Percentiles rank a stretch among this genome's conserved stretches.
Evolutionary conservation across 2,329 filamentous ascomycete genomes (phyloP).

Genomic region (Monosporascus sp.): DNA sequence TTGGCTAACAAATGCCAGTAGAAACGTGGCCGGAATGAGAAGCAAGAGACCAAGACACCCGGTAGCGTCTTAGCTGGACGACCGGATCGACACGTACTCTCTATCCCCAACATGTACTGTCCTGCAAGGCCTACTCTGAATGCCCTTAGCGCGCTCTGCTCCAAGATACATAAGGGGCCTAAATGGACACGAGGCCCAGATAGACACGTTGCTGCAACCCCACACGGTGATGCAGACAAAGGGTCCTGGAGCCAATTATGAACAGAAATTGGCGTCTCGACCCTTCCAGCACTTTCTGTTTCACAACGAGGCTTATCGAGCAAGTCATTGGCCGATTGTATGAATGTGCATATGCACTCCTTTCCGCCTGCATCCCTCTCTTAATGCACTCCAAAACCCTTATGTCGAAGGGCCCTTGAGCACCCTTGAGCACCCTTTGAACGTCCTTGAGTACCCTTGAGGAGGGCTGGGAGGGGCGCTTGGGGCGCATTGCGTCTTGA

Average conservation of each 20-base stretch:
- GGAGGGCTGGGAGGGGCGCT: background rate
- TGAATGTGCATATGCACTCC: slow-evolving; percentile 30
- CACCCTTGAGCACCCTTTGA: background rate
- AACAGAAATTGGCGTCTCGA: slow-evolving; percentile 16
- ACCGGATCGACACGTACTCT: slow-evolving; percentile 17
- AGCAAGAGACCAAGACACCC: slow-evolving; percentile 11
- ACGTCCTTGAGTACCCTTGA: background rate
- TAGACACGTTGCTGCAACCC: slow-evolving; percentile 24
- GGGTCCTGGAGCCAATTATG: background rate
- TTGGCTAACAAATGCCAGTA: slow-evolving; percentile 12
- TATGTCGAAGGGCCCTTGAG: background rate
- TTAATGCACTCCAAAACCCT: background rate
- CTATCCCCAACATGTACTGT: slow-evolving; percentile 15
- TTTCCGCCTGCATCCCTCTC: slow-evolving; percentile 30
- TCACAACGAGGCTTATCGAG: slow-evolving; percentile 22
- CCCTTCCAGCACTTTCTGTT: slow-evolving; percentile 34
- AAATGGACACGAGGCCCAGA: slow-evolving; percentile 9
- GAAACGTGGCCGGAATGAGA: slow-evolving; percentile 2
- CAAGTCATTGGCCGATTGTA: slow-evolving; percentile 24
- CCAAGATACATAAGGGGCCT: background rate
- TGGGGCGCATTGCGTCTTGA: background rate
- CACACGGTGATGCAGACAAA: slow-evolving; percentile 1
- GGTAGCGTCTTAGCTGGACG: slow-evolving; percentile 15
- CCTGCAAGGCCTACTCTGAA: no score
- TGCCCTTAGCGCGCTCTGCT: background rate